These are phyloP conservation scores for Sphaerulina vaccinii DNA, from an alignment of 2,329 filamentous ascomycete species.

Conservation along the genomic window DNA sequence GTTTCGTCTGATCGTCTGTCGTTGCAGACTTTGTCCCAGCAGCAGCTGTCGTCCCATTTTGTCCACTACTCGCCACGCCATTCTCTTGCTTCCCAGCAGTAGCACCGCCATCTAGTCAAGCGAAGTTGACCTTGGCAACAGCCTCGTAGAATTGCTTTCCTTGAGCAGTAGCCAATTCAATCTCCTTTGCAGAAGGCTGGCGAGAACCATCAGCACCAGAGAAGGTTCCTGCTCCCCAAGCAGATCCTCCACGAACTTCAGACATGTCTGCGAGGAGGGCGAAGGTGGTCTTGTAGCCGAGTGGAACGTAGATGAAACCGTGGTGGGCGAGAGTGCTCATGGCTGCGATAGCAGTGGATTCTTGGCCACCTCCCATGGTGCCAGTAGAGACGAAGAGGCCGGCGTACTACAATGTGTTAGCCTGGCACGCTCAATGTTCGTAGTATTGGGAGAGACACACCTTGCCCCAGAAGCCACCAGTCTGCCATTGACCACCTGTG, in stretches of 20 bases:
- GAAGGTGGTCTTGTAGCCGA: conserved; percentile 86
- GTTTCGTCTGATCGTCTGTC: conserved; percentile 28
- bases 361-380: conserved; percentile 84
- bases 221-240: conserved; percentile 95
- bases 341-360: conserved; percentile 75
- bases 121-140: conserved; percentile 65
- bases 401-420: conserved; percentile 55
- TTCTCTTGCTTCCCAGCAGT: conserved; percentile 33
- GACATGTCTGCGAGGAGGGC: conserved; percentile 64
- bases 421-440: background rate
- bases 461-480: conserved; percentile 70
- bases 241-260: conserved; percentile 80
- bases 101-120: conserved; percentile 72
- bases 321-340: conserved; percentile 90
- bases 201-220: conserved; percentile 74
- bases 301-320: conserved; percentile 92
- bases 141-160: conserved; percentile 80
- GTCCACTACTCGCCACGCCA: no score
- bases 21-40: conserved; percentile 10
- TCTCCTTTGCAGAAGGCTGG: conserved; percentile 72
- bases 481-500: conserved; percentile 72
- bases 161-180: conserved; percentile 76
- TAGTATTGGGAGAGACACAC: background rate
- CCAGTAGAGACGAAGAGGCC: conserved; percentile 90
- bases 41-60: background rate